Evolutionary conservation across 352 stramenopile genomes (phyloP).

Genomic region (Pythium coloratum): DNA sequence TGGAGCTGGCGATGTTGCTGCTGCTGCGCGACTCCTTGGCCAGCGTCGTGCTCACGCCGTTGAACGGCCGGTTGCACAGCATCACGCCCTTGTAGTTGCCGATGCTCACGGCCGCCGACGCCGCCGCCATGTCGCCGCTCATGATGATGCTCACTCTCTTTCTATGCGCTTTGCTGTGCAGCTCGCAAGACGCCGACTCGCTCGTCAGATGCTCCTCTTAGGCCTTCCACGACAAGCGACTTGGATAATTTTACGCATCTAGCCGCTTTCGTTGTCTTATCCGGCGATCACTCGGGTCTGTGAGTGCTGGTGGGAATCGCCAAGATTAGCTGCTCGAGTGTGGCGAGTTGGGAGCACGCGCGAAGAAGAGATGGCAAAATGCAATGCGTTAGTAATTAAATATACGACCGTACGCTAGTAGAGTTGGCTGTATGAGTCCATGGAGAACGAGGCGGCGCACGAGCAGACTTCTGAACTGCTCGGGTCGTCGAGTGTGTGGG

Average conservation of each 20-base stretch:
- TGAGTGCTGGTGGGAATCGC: background rate
- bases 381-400: conserved; percentile 30
- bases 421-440: conserved; percentile 2
- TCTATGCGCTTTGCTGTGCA: background rate
- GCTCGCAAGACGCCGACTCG: background rate
- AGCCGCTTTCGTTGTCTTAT: background rate
- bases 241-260: conserved; percentile 7
- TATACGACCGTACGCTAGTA: conserved; percentile 26
- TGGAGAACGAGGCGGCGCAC: background rate
- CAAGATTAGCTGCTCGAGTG: background rate
- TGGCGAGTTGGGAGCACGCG: background rate
- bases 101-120: conserved; percentile 74
- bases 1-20: conserved; percentile 40
- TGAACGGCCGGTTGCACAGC: conserved; percentile 94
- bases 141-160: conserved; percentile 31
- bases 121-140: conserved; percentile 24
- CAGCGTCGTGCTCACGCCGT: conserved; percentile 72
- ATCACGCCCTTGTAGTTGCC: conserved; percentile 96
- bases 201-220: background rate
- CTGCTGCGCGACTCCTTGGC: conserved; percentile 49
- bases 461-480: conserved; percentile 6
- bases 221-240: background rate
- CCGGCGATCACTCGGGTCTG: background rate
- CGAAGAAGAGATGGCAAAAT: conserved; percentile 17
- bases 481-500: background rate